These are phyloP conservation scores for Zhuliangozyma parablackwelliae DNA, from an alignment of 1,139 yeast species.

Conservation along the genomic window DNA sequence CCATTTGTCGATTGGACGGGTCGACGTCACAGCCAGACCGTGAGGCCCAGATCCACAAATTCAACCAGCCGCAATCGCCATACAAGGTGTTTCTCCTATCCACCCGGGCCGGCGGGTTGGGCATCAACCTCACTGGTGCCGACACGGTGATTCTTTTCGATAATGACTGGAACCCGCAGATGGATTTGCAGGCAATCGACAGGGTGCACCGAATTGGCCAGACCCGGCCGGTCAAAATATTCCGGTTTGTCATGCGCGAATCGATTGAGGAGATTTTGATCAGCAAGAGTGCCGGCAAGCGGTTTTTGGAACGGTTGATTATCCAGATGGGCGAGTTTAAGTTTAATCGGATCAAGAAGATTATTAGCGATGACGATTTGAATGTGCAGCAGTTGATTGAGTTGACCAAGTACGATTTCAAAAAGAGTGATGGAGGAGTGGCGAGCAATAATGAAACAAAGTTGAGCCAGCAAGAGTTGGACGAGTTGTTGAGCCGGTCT, in stretches of 20 bases:
- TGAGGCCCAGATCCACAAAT: conserved; percentile 56
- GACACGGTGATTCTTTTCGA: conserved; percentile 89
- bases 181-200: conserved; percentile 94
- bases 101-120: conserved; percentile 93
- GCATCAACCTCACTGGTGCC: conserved; percentile 80
- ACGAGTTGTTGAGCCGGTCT: conserved; percentile 53
- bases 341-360: conserved; percentile 30
- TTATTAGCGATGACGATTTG: conserved; percentile 13
- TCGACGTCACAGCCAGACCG: conserved; percentile 61
- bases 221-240: conserved; percentile 72
- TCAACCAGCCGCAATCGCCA: conserved; percentile 33
- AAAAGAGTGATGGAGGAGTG: conserved; percentile 1
- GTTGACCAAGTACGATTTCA: conserved; percentile 20
- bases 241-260: conserved; percentile 67
- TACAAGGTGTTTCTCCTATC: conserved; percentile 64
- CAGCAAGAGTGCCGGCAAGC: conserved; percentile 71
- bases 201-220: conserved; percentile 95
- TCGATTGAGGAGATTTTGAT: conserved; percentile 82
- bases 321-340: conserved; percentile 82
- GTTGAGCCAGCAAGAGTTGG: conserved; percentile 38
- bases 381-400: conserved; percentile 29
- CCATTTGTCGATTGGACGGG: conserved; percentile 73
- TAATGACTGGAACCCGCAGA: conserved; percentile 97
- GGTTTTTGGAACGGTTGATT: conserved; percentile 75
- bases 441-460: conserved; percentile 1